phyloP scores from a whole-genome alignment of 225 moss, liverwort and hornwort species.

The Physcomitrium patens region DNA sequence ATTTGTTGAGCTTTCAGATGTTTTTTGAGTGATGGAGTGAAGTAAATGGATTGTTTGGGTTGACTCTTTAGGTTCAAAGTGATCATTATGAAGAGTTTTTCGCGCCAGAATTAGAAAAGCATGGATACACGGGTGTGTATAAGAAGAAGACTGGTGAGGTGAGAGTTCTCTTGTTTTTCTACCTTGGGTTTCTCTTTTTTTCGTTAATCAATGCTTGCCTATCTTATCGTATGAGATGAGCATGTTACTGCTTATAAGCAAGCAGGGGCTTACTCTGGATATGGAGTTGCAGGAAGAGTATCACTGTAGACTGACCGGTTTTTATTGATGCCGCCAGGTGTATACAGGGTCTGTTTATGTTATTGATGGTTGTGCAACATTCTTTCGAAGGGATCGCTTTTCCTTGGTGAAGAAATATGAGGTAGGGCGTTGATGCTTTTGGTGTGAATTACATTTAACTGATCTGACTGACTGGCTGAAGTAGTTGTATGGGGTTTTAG shows the following conservation, averaged over 20 bases:
- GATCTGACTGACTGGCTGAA: not conserved
- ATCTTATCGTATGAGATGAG: not conserved
- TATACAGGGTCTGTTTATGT: slow-evolving; percentile 66
- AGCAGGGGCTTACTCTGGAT: too few species aligned
- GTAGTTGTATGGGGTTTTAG: not conserved
- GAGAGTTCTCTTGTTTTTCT: not conserved
- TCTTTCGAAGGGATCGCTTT: slow-evolving; percentile 66
- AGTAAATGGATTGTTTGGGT: not conserved
- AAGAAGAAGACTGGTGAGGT: slow-evolving; percentile 90
- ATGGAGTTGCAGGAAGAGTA: not conserved
- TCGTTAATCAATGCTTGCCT: slow-evolving; percentile 61
- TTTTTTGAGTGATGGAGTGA: too few species aligned
- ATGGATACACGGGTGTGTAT: slow-evolving; percentile 88
- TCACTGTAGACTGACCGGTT: not conserved
- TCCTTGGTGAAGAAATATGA: slow-evolving; percentile 79
- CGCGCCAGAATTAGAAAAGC: slow-evolving; percentile 84
- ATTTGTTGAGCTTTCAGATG: too few species aligned
- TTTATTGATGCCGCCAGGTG: slow-evolving; percentile 42
- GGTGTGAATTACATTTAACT: not conserved
- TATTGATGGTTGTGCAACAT: slow-evolving; percentile 79
- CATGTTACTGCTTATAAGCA: too few species aligned
- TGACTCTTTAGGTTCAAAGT: slow-evolving; percentile 69
- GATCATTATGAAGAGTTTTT: slow-evolving; percentile 90
- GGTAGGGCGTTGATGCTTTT: slow-evolving; percentile 34
- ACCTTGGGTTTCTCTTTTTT: slow-evolving; percentile 12